Percentiles rank a stretch among this genome's conserved stretches.
These are phyloP conservation scores for Fulvia fulva DNA, from an alignment of 2,329 filamentous ascomycete genomes.

Conservation along the genomic window DNA sequence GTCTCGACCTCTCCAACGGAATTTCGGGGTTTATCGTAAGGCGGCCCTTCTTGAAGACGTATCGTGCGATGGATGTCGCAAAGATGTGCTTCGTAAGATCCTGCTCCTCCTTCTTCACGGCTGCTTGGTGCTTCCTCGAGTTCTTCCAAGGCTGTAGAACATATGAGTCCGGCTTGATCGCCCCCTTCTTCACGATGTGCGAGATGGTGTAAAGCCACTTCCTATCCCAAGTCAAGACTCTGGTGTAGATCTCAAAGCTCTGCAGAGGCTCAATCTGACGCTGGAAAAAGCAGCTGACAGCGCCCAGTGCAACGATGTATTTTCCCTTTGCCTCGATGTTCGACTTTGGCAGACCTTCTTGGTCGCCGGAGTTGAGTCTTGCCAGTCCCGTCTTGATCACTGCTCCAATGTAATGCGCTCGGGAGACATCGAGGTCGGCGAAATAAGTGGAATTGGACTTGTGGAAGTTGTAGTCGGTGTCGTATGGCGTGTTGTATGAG, in stretches of 20 bases:
- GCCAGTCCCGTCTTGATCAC: slow-evolving; percentile 45
- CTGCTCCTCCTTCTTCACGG: slow-evolving; percentile 28
- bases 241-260: slow-evolving; percentile 47
- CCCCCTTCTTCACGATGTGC: slow-evolving; percentile 45
- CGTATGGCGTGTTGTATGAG: slow-evolving; percentile 65
- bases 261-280: slow-evolving; percentile 44
- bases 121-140: slow-evolving; percentile 18
- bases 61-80: slow-evolving; percentile 48
- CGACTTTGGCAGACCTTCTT: slow-evolving; percentile 31
- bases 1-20: slow-evolving; percentile 64
- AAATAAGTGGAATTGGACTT: slow-evolving; percentile 86
- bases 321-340: slow-evolving; percentile 27
- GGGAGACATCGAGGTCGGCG: slow-evolving; percentile 75
- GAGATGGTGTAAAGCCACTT: slow-evolving; percentile 50
- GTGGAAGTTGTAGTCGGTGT: slow-evolving; percentile 84
- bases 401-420: slow-evolving; percentile 70
- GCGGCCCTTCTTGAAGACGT: slow-evolving; percentile 54
- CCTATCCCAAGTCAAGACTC: slow-evolving; percentile 46
- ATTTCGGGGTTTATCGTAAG: slow-evolving; percentile 80
- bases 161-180: slow-evolving; percentile 39
- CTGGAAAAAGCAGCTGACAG: slow-evolving; percentile 47
- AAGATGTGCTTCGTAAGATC: slow-evolving; percentile 43
- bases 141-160: slow-evolving; percentile 46
- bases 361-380: slow-evolving; percentile 33
- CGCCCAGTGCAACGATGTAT: slow-evolving; percentile 44